These are phyloP conservation scores for Sphenostylis stenocarpa DNA, from an alignment of 306 rosid genomes.

Conservation along the genomic window DNA sequence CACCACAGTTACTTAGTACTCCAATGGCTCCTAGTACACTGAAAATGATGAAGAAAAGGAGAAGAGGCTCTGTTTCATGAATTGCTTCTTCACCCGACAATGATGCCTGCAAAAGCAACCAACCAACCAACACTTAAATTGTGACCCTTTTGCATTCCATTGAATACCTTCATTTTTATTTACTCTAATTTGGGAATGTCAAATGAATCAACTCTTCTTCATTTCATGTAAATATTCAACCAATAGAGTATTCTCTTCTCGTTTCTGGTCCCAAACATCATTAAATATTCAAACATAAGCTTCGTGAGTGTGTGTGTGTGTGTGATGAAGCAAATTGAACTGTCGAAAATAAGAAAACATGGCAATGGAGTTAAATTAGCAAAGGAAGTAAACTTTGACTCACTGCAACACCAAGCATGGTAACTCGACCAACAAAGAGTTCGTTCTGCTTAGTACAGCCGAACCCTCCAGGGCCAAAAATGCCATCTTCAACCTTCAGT, in stretches of 20 bases:
- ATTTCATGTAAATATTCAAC: no score
- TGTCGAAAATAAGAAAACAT: no score
- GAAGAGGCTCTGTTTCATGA: slow-evolving; percentile 94
- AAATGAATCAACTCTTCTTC: no score
- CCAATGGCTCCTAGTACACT: slow-evolving; percentile 97
- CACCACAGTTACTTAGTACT: slow-evolving; percentile 86
- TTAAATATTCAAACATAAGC: no score
- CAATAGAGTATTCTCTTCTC: no score
- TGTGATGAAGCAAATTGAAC: no score
- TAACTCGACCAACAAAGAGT: slow-evolving; percentile 94
- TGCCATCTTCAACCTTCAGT: slow-evolving; percentile 81
- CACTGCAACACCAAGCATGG: slow-evolving; percentile 94
- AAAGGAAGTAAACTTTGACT: slow-evolving; percentile 27
- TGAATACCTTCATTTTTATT: no score
- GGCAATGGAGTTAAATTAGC: no score
- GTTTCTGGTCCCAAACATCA: no score
- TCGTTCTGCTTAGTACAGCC: slow-evolving; percentile 94
- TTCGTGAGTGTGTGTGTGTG: no score
- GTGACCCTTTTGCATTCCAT: neutral
- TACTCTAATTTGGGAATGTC: no score
- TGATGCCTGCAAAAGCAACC: slow-evolving; percentile 68
- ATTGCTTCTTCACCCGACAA: slow-evolving; percentile 83
- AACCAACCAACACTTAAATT: neutral
- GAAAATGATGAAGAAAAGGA: slow-evolving; percentile 88
- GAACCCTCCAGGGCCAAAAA: slow-evolving; percentile 93